A percentile compares a stretch with the other conserved stretches of the same genome.
Conservation (phyloP, 495 filamentous ascomycete species). For the Neurospora sp. region DNA sequence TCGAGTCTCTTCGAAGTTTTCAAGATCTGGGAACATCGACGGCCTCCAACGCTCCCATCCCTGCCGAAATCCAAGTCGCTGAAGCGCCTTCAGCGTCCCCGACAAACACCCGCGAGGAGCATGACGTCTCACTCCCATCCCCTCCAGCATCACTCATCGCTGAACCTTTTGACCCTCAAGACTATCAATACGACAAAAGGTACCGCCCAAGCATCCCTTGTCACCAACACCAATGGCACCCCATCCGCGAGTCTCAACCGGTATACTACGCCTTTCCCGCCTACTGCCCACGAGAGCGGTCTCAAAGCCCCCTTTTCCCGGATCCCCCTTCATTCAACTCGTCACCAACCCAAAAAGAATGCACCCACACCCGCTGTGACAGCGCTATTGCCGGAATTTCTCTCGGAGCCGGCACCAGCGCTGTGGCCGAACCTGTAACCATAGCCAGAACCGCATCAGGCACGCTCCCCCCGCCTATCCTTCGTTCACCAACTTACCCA, state of each 20-base stretch:
- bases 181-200: neutral
- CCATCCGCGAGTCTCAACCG: neutral
- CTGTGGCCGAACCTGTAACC: neutral
- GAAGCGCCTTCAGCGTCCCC: neutral
- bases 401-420: neutral
- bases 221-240: neutral
- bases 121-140: neutral
- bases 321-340: neutral
- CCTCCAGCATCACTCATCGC: neutral
- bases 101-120: neutral
- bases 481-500: neutral
- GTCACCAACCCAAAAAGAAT: neutral
- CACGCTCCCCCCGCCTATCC: neutral
- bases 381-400: neutral
- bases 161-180: neutral
- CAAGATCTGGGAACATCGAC: neutral
- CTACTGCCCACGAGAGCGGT: neutral
- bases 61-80: neutral
- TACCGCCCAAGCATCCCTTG: neutral
- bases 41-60: neutral
- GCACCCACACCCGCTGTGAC: neutral
- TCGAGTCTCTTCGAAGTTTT: neutral
- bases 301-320: neutral
- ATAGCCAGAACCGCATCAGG: neutral
- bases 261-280: neutral